Percentiles rank a stretch among this genome's conserved stretches.
Conservation (phyloP, 2,329 filamentous ascomycete species). For the Neofusicoccum parvum region DNA sequence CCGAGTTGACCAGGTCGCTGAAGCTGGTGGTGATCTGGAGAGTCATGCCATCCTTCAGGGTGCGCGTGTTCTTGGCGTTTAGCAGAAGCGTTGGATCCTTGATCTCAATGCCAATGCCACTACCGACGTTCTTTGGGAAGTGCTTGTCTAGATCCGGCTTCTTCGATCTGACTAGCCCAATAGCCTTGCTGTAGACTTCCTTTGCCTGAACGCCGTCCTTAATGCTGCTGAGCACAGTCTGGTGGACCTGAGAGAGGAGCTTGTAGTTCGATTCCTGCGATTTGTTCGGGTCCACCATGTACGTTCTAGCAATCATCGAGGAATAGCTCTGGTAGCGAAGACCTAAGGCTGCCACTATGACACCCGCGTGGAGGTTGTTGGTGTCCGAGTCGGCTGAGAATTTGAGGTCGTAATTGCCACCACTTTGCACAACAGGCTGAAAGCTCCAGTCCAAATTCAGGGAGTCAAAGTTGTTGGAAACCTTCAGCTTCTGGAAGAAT, state of each 20-base stretch:
- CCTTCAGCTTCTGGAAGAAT: conserved; percentile 86
- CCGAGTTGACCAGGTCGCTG: conserved; percentile 82
- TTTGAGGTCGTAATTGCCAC: conserved; percentile 90
- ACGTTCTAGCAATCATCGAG: conserved; percentile 88
- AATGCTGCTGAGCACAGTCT: conserved; percentile 86
- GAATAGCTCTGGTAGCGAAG: conserved; percentile 95
- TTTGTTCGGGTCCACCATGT: conserved; percentile 96
- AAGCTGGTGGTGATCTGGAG: conserved; percentile 88
- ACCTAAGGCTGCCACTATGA: conserved; percentile 90
- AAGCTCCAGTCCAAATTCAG: conserved; percentile 92
- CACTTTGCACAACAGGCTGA: conserved; percentile 88
- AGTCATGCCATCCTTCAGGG: conserved; percentile 95
- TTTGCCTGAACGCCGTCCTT: conserved; percentile 83
- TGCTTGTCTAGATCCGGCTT: conserved; percentile 95
- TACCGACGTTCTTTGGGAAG: conserved; percentile 89
- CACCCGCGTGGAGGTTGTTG: conserved; percentile 80
- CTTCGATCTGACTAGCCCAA: conserved; percentile 78
- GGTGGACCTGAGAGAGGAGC: conserved; percentile 80
- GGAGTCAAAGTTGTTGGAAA: conserved; percentile 84
- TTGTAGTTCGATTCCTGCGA: conserved; percentile 94
- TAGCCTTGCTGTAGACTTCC: conserved; percentile 88
- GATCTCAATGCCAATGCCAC: conserved; percentile 89
- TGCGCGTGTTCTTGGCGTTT: conserved; percentile 81
- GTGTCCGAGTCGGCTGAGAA: conserved; percentile 78
- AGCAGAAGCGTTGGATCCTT: conserved; percentile 81